Conservation (phyloP, 306 rosid genomes). For the Mimosa bimucronata region DNA sequence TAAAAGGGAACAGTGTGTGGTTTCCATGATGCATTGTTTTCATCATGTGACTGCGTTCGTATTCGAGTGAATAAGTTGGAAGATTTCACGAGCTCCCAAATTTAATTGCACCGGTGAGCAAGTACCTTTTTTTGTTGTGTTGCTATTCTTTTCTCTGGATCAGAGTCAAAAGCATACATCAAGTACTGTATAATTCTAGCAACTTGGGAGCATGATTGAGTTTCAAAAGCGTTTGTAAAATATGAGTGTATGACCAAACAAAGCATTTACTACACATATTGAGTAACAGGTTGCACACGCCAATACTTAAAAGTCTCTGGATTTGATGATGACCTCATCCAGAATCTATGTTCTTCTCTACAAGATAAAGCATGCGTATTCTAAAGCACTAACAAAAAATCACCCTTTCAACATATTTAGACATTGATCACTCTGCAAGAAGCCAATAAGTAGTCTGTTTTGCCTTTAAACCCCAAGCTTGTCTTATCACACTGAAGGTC, state of each 20-base stretch:
- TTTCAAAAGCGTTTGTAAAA: slow-evolving; percentile 42
- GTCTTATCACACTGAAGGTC: slow-evolving; percentile 22
- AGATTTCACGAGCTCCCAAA: slow-evolving; percentile 13
- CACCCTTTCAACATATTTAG: slow-evolving; percentile 10
- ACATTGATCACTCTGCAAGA: slow-evolving; percentile 27
- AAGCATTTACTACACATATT: slow-evolving; percentile 62
- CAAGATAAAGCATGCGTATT: slow-evolving; percentile 45
- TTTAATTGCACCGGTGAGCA: slow-evolving; percentile 42
- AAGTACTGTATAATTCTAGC: slow-evolving; percentile 49
- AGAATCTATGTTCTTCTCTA: slow-evolving; percentile 62
- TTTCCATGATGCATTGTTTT: not conserved
- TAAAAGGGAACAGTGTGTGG: not conserved
- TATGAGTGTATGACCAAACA: slow-evolving; percentile 55
- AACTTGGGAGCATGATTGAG: slow-evolving; percentile 51
- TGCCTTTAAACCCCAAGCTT: slow-evolving; percentile 11
- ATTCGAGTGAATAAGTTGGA: not conserved
- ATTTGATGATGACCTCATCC: slow-evolving; percentile 64
- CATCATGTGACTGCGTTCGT: not conserved
- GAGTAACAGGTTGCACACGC: slow-evolving; percentile 54
- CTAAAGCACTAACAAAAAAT: slow-evolving; percentile 3
- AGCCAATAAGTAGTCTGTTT: not conserved
- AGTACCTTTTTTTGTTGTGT: slow-evolving; percentile 49
- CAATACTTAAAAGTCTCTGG: slow-evolving; percentile 54
- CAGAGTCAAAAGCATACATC: slow-evolving; percentile 58
- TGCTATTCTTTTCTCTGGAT: slow-evolving; percentile 48